Evolutionary conservation across 2,329 filamentous ascomycete species (phyloP).

Genomic region (Bisporella sp.): DNA sequence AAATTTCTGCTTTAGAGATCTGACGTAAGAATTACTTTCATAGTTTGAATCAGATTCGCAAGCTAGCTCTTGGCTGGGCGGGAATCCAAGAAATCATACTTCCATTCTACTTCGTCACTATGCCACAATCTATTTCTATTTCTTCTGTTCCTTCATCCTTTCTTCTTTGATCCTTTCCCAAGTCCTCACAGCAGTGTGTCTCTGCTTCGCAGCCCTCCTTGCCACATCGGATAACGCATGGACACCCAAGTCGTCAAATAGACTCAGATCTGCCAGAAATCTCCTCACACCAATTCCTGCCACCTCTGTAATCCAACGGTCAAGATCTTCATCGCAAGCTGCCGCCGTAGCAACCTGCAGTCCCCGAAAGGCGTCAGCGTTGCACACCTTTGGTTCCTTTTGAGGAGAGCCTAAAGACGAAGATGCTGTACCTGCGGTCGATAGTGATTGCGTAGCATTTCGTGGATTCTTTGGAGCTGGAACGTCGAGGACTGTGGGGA

Average conservation of each 20-base stretch:
- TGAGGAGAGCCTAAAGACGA: neutral
- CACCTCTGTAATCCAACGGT: conserved; percentile 42
- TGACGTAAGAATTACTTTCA: too few relatives aligned
- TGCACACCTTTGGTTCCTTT: conserved; percentile 29
- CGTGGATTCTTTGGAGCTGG: neutral
- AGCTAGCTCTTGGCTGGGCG: too few relatives aligned
- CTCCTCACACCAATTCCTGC: conserved; percentile 47
- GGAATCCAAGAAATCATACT: too few relatives aligned
- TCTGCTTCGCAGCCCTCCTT: conserved; percentile 17
- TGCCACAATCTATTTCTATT: neutral
- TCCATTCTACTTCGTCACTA: neutral
- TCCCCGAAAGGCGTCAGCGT: conserved; percentile 47
- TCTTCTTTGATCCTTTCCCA: conserved; percentile 13
- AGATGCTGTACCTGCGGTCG: neutral
- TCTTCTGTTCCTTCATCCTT: conserved; percentile 1
- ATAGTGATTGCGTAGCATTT: neutral
- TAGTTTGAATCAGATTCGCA: too few relatives aligned
- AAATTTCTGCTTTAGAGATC: too few relatives aligned
- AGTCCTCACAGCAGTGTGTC: conserved; percentile 10
- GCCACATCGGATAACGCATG: conserved; percentile 18
- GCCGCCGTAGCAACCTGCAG: conserved; percentile 49
- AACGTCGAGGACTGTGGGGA: neutral
- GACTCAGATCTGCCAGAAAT: conserved; percentile 47
- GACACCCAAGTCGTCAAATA: conserved; percentile 38
- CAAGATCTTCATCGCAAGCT: conserved; percentile 47